A percentile compares a stretch with the other conserved stretches of the same genome.
These are phyloP conservation scores for Citrus sp. DNA, from an alignment of 345 rosid species.

Conservation along the genomic window DNA sequence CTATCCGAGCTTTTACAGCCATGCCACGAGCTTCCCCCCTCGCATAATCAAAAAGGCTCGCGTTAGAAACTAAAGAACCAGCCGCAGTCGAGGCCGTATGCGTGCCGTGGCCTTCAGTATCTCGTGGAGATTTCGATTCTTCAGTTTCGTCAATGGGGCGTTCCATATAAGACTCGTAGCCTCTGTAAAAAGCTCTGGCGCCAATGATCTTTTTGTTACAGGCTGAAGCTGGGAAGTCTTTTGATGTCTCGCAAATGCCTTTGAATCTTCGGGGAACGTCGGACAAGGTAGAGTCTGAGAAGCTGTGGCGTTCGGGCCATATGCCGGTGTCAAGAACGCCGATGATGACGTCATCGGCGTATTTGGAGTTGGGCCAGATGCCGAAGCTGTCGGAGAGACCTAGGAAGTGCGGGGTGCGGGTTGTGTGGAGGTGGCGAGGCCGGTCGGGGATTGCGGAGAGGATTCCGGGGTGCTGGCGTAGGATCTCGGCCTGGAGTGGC, in stretches of 20 bases:
- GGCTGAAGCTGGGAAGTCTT: constrained; percentile 58
- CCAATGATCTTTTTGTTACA: constrained; percentile 84
- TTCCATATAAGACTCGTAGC: constrained; percentile 40
- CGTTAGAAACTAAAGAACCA: constrained; percentile 62
- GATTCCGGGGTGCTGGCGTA: constrained; percentile 46
- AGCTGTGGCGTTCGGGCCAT: constrained; percentile 80
- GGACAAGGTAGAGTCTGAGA: constrained; percentile 44
- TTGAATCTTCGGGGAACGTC: constrained; percentile 60
- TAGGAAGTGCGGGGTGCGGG: constrained; percentile 70
- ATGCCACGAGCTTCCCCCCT: constrained; percentile 80
- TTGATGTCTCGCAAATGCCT: constrained; percentile 58
- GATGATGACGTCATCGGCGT: constrained; percentile 68
- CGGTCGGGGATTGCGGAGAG: constrained; percentile 66
- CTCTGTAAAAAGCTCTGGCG: constrained; percentile 65
- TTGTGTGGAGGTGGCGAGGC: constrained; percentile 74
- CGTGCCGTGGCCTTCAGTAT: constrained; percentile 87
- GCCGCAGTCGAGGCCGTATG: constrained; percentile 90
- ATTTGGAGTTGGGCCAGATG: constrained; percentile 63
- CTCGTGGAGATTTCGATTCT: constrained; percentile 69
- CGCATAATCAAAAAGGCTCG: constrained; percentile 64
- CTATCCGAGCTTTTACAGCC: constrained; percentile 78
- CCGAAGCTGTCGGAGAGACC: constrained; percentile 57
- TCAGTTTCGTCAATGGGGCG: constrained; percentile 34
- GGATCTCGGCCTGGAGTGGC: constrained; percentile 37
- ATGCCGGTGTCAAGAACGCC: constrained; percentile 89